Base-by-base conservation (phyloP, 768 basidiomycete genomes). In the Lactarius psammicola region DNA sequence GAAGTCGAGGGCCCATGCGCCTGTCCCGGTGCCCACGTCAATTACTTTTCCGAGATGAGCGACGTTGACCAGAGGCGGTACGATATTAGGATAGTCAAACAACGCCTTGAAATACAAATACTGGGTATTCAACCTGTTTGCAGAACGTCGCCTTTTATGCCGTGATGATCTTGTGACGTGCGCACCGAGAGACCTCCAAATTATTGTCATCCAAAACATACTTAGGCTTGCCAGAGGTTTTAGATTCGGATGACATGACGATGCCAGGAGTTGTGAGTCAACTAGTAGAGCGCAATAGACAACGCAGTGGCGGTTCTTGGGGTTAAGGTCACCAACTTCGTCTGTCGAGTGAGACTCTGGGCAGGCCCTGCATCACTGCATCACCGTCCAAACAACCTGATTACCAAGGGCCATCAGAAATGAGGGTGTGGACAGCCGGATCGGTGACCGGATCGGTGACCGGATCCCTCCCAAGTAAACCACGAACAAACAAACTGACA, bases 1-100 rank as follows among this genome's bases (percentile, higher is more conserved):
- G 10, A 65, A 65, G 23, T 65, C 55, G 30, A 56, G 20, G 1
- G 46, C 64, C 59, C 64, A 60, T 1, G 42, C 42, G 33, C 64
- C 54, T 5, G 64, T 56, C 11, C 59, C 64, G 1, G 55, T 33
- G 23, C 28, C 65, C 5, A 57, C 38, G 7, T 62, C 60, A 18
- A 61, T 56, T 7, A 53, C 65, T 33, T 49, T 62, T 8, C 55
- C 51, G 44, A 65, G 17, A 13, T 33, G 46, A 33, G 44, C 9
- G 44, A 33, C 17, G 26, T 51, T 34, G 59, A 61, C 49, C 28
- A 23, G 30, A n/a, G 59, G 65, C 2, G 60, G 60, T 18, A 61
- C 28, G 9, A 57, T 28, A 6, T 40, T 8, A 4, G 59, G 59
- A 49, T 65, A 40, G 20, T 46, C 64, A 7, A 60, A 38, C 0